A percentile compares a stretch with the other conserved stretches of the same genome.
Conservation (phyloP, 169 alveolate genomes). For the Besnoitia besnoiti region DNA sequence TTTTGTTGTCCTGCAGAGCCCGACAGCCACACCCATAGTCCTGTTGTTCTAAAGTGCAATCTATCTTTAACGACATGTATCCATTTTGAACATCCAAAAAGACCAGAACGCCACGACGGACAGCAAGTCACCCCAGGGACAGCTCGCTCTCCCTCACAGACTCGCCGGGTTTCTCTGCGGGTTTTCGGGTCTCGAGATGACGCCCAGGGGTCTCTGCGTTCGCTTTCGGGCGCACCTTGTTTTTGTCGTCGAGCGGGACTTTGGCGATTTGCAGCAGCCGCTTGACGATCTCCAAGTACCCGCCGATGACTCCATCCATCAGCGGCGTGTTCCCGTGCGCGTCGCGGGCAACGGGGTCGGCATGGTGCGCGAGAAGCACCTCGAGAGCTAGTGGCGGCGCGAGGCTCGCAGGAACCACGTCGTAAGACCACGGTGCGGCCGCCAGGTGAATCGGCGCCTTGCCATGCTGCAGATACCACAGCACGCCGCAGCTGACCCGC, state of each 20-base stretch:
- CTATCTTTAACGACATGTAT: no score
- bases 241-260: slow-evolving; percentile 41
- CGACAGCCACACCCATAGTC: no score
- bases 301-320: slow-evolving; percentile 40
- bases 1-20: slow-evolving; percentile 19
- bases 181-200: background rate
- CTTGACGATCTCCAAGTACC: slow-evolving; percentile 48
- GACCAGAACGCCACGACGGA: no score
- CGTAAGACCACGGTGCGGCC: slow-evolving; percentile 52
- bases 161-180: no score
- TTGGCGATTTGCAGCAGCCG: slow-evolving; percentile 50
- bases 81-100: no score
- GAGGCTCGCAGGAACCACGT: slow-evolving; percentile 2
- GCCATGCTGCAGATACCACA: slow-evolving; percentile 3
- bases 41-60: no score
- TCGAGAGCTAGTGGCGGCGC: slow-evolving; percentile 58
- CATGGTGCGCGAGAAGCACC: slow-evolving; percentile 49
- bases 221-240: background rate
- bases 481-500: no score
- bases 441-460: slow-evolving; percentile 62
- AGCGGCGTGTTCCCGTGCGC: slow-evolving; percentile 56
- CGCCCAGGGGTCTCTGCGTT: background rate
- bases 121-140: no score
- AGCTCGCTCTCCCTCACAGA: background rate
- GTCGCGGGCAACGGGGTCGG: slow-evolving; percentile 59